Conservation (phyloP, 495 filamentous ascomycete species). For the Penicillium maclennaniae region DNA sequence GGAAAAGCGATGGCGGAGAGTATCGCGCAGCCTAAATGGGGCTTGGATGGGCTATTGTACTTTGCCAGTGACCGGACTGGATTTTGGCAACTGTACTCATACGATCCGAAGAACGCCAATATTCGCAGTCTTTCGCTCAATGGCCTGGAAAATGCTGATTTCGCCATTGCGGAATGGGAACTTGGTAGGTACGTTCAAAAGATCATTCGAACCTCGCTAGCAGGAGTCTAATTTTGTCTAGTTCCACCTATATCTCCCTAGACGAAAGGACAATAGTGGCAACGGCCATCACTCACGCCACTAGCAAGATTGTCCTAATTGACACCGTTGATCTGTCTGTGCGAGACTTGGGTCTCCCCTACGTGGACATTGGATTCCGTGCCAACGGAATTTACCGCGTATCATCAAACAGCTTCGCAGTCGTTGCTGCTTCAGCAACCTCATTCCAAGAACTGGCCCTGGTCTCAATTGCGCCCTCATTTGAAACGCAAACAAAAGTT, state of each 20-base stretch:
- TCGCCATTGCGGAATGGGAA: constrained; percentile 36
- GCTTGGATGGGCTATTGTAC: constrained; percentile 38
- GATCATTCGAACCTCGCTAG: background rate
- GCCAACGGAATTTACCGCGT: constrained; percentile 16
- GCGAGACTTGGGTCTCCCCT: constrained; percentile 21
- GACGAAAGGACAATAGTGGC: constrained; percentile 36
- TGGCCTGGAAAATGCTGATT: constrained; percentile 36
- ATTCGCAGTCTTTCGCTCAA: constrained; percentile 14
- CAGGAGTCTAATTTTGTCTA: constrained; percentile 5
- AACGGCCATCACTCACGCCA: constrained; percentile 22
- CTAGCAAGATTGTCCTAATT: constrained; percentile 21
- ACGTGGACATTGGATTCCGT: constrained; percentile 15
- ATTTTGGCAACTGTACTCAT: constrained; percentile 41
- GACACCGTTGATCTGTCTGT: constrained; percentile 13
- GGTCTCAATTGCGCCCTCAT: constrained; percentile 11
- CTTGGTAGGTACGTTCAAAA: constrained; percentile 30
- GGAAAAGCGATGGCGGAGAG: constrained; percentile 30
- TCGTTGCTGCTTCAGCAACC: constrained; percentile 19
- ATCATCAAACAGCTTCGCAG: constrained; percentile 18
- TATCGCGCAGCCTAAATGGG: constrained; percentile 45
- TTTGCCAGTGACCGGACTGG: constrained; percentile 40
- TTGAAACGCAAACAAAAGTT: constrained; percentile 12
- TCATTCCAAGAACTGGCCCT: constrained; percentile 23
- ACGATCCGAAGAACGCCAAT: constrained; percentile 8
- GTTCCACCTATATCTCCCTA: constrained; percentile 35